Percentiles rank a stretch among this genome's conserved stretches.
phyloP scores from a whole-genome alignment of 371 early-diverging fungal genomes.

The Apophysomyces ossiformis region DNA sequence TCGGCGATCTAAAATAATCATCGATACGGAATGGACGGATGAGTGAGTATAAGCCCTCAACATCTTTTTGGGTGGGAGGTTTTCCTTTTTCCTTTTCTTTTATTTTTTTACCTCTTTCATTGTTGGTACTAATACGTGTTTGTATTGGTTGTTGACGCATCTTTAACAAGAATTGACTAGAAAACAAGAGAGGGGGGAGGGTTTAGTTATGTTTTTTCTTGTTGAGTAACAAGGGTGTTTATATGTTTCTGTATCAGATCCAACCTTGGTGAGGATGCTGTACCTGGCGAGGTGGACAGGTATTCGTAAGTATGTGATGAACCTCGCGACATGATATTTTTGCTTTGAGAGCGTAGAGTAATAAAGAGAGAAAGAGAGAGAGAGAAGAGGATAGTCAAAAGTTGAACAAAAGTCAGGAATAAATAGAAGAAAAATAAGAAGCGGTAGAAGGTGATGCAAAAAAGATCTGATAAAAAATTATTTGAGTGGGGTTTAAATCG shows the following conservation, averaged over 20 bases:
- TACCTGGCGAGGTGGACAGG: slow-evolving; percentile 15
- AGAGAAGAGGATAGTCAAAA: neutral
- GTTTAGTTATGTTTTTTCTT: neutral
- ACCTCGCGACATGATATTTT: slow-evolving; percentile 1
- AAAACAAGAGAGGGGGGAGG: neutral
- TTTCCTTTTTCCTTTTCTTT: neutral
- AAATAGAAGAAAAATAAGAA: neutral
- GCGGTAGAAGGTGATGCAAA: slow-evolving; percentile 9
- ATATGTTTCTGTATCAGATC: neutral
- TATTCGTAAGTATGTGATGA: slow-evolving; percentile 21
- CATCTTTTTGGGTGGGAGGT: no score
- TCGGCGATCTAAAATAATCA: slow-evolving; percentile 19
- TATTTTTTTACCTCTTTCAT: slow-evolving; percentile 25
- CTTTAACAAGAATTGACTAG: slow-evolving; percentile 12
- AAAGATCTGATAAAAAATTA: slow-evolving; percentile 6
- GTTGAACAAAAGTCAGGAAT: neutral
- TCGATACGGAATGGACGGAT: neutral
- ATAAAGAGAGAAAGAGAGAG: neutral
- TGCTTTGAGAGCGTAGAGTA: neutral
- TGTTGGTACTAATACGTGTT: slow-evolving; percentile 28
- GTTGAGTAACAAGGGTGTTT: neutral
- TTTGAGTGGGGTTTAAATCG: slow-evolving; percentile 9
- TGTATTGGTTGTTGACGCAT: slow-evolving; percentile 30
- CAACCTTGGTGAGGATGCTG: slow-evolving; percentile 17
- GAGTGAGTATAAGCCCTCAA: neutral